phyloP scores from a whole-genome alignment of 1,139 yeast species.

The Suhomyces atakaporum region DNA sequence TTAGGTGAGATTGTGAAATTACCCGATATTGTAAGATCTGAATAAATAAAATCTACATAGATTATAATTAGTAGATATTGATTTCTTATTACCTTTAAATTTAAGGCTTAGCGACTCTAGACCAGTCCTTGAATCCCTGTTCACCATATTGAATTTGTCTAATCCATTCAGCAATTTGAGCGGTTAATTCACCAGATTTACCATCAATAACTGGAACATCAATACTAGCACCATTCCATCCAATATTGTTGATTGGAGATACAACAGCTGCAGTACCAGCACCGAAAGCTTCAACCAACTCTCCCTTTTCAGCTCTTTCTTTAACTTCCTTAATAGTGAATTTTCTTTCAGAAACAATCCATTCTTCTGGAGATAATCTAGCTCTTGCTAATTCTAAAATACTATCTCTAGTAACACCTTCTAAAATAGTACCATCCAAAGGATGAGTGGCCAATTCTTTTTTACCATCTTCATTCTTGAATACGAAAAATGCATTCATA shows the following conservation, averaged over 20 bases:
- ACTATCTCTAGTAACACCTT: slow-evolving; percentile 48
- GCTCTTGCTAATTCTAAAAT: slow-evolving; percentile 35
- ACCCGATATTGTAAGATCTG: slow-evolving; percentile 36
- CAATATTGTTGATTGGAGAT: slow-evolving; percentile 86
- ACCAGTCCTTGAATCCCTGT: slow-evolving; percentile 64
- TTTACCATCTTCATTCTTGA: slow-evolving; percentile 34
- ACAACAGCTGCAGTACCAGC: slow-evolving; percentile 98
- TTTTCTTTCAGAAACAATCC: slow-evolving; percentile 71
- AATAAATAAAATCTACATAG: slow-evolving; percentile 1
- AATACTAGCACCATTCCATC: slow-evolving; percentile 72
- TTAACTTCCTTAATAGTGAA: slow-evolving; percentile 79
- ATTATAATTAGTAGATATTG: too few species aligned
- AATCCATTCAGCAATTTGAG: slow-evolving; percentile 79
- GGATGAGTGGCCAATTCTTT: slow-evolving; percentile 46
- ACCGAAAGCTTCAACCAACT: slow-evolving; percentile 92
- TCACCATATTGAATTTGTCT: slow-evolving; percentile 87
- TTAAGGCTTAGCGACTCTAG: slow-evolving; percentile 45
- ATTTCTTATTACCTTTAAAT: too few species aligned
- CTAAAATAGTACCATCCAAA: slow-evolving; percentile 43
- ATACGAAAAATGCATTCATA: slow-evolving; percentile 43
- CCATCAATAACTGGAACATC: slow-evolving; percentile 78
- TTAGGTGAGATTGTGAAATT: slow-evolving; percentile 71
- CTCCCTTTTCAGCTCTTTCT: slow-evolving; percentile 75
- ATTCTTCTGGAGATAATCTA: slow-evolving; percentile 29
- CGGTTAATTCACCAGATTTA: slow-evolving; percentile 80